Evolutionary conservation across 768 basidiomycete species (phyloP), one percentile per base, ranked within the genome.

Genomic region (Lactifluus subvellereus): DNA sequence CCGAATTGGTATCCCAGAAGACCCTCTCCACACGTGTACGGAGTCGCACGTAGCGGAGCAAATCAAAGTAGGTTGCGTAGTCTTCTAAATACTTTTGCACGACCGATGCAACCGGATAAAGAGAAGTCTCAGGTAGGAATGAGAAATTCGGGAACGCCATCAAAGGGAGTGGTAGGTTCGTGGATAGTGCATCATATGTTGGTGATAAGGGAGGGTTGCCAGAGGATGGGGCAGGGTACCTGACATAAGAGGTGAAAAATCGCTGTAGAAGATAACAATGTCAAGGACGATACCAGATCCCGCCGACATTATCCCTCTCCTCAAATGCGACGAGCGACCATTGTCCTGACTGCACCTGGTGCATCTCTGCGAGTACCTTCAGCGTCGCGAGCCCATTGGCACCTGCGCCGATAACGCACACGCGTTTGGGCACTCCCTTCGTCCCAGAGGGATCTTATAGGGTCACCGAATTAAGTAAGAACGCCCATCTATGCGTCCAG

Each of bases 181-280:
- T 87, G n/a, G 86, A 87, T 13, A 94, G 76, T 0, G 87, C 86
- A 69, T 92, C 87, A 69, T 94, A 94, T 9, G 91, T 69, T 1
- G 91, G 84, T 1, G 88, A 87, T 37, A 80, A 69, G 2, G 88
- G 88, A 7, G 82, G 82, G 38, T 82, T 73, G 20, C 75, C 77
- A 11, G 72, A 71, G 4, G 81, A 79, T 40, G 78, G 74, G 7
- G 83, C 80, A 20, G 88, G 84, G 27, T 82, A 71, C 88, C 87
- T 78, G 48, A 11, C 49, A 18, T 30, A 20, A 38, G 30, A 32
- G 37, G 42, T 32, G n/a, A 37, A 54, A n/a, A 38, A 37, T 35
- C 20, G 6, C 27, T 27, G 10, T 8, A 22, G 10, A 35, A 32
- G 35, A 8, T 4, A 1, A 38, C 8, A 7, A 18, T 27, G 35